Base-by-base conservation (phyloP, 2,329 filamentous ascomycete species). In the Lithohypha guttulata region DNA sequence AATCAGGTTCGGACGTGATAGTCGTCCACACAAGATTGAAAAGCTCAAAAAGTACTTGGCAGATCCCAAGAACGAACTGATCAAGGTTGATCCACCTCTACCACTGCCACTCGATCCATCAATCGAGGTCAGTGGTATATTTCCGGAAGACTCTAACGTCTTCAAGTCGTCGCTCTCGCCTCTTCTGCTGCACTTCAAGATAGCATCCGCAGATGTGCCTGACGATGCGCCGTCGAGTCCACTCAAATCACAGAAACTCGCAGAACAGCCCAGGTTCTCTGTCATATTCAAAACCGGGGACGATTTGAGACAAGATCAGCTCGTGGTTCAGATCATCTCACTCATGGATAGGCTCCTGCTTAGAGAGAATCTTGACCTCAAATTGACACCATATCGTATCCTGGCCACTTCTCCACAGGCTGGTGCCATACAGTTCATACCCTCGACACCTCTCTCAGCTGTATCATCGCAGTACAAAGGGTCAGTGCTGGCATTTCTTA, bases 241-340 rank as follows among this genome's bases (percentile, higher is more conserved):
- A 4, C n/a, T 36, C 9, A 40, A 42, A 34, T 43, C 39, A 11
- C 29, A 34, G 6, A 34, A 33, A 13, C 14, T 11, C 15, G 14
- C 30, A 31, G 26, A 74, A 2, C 84, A 83, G 6, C 73, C 71
- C 26, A 81, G 79, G 43, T 98, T 96, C 56, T 81, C 89, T 7
- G 82, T 98, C 47, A 81, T 96, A 38, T 98, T 98, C 74, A 98
- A 98, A 61, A 86, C 86, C 1, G 91, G 91, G 23, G 91, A 98
- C 56, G 91, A 98, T 57, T 69, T 98, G 36, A 82, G 91, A 10
- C 91, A 98, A 61, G 91, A 98, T 55, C 91, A 98, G 57, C 75
- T 98, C 2, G 89, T 98, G 23, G 93, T 98, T 39, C 91, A 84
- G 55, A 96, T 96, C 55, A 95, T 98, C 58, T 93, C 85, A 0